A percentile compares a stretch with the other conserved stretches of the same genome.
Conservation (phyloP, 129 eudicot genomes). For the Ambrosia artemisiifolia region DNA sequence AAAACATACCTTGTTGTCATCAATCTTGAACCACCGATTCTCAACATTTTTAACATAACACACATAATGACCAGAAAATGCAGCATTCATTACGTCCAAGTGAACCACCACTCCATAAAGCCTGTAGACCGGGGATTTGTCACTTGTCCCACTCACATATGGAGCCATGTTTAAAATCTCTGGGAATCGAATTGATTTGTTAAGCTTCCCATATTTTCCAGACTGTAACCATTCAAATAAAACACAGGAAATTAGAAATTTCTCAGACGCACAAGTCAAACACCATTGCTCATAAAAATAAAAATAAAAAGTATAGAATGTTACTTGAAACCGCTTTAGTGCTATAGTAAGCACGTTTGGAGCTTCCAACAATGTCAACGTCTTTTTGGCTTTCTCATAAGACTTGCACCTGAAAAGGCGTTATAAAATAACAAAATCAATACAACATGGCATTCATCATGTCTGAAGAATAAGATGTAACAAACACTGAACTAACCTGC, state of each 20-base stretch:
- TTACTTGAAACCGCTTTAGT: slow-evolving; percentile 86
- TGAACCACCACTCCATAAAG: slow-evolving; percentile 97
- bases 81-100: slow-evolving; percentile 66
- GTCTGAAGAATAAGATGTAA: neutral
- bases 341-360: slow-evolving; percentile 93
- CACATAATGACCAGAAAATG: slow-evolving; percentile 88
- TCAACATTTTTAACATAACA: slow-evolving; percentile 69
- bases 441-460: slow-evolving; percentile 2
- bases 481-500: slow-evolving; percentile 56
- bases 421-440: slow-evolving; percentile 14
- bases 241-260: neutral
- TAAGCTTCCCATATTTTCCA: slow-evolving; percentile 82
- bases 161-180: slow-evolving; percentile 84
- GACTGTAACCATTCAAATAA: slow-evolving; percentile 43
- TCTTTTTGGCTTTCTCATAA: slow-evolving; percentile 84
- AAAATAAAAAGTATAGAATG: neutral
- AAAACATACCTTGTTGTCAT: slow-evolving; percentile 72
- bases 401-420: slow-evolving; percentile 64
- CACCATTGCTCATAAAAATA: neutral
- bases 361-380: slow-evolving; percentile 69
- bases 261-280: neutral
- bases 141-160: slow-evolving; percentile 70
- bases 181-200: slow-evolving; percentile 68
- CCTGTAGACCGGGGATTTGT: slow-evolving; percentile 66
- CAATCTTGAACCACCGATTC: slow-evolving; percentile 80